These are phyloP conservation scores for Clathrospora elynae DNA, from an alignment of 2,329 filamentous ascomycete genomes.

Conservation along the genomic window DNA sequence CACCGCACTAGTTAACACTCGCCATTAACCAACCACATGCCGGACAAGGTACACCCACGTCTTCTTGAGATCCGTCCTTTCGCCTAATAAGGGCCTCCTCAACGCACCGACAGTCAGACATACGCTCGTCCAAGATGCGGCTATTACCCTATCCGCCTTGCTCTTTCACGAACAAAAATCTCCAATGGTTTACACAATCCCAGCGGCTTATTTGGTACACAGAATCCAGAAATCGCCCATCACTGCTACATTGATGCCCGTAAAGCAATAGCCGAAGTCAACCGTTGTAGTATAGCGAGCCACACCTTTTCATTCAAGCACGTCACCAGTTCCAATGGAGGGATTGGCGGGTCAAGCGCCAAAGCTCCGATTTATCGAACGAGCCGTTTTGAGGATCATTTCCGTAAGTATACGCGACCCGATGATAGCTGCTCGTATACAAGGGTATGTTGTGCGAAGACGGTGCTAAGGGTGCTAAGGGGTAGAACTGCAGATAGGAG, in stretches of 20 bases:
- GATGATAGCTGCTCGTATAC: constrained; percentile 12
- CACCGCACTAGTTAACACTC: constrained; percentile 1
- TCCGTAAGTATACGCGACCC: constrained; percentile 11
- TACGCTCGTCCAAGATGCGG: constrained; percentile 10
- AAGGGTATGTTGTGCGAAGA: constrained; percentile 4
- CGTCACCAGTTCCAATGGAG: constrained; percentile 4
- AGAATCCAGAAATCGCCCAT: too few species aligned
- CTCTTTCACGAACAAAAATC: constrained; percentile 9
- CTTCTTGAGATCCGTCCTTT: constrained; percentile 5
- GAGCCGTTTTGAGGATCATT: constrained; percentile 15
- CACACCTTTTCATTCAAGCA: constrained; percentile 15
- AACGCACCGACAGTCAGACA: constrained; percentile 13
- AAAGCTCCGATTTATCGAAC: constrained; percentile 21
- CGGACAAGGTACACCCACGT: constrained; percentile 13
- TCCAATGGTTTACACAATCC: constrained; percentile 10
- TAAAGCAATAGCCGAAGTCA: neutral
- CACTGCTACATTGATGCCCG: constrained; percentile 8
- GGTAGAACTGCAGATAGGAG: constrained; percentile 5
- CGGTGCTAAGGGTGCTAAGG: constrained; percentile 2
- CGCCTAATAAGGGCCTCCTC: constrained; percentile 1
- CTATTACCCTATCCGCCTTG: constrained; percentile 10
- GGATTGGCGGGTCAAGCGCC: constrained; percentile 12
- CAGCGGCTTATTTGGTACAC: too few species aligned
- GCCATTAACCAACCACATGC: constrained; percentile 14
- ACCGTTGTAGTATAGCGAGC: constrained; percentile 1